These are phyloP conservation scores for Earliella scabrosa DNA, from an alignment of 1,284 basidiomycete species.

Conservation along the genomic window DNA sequence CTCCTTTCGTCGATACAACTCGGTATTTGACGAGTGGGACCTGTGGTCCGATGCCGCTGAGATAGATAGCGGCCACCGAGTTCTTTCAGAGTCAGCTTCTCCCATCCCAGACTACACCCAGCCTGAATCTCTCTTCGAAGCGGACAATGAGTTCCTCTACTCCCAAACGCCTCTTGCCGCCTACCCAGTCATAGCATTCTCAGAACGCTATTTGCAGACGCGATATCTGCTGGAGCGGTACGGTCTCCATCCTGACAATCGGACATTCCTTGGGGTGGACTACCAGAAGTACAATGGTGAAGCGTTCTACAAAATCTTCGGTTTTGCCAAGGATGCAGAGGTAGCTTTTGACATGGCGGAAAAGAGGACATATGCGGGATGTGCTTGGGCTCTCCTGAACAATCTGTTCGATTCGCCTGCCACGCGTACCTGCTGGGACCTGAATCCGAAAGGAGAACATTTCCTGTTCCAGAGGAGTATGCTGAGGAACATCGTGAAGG, in stretches of 20 bases:
- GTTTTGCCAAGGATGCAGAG: not conserved
- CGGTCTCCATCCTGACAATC: not conserved
- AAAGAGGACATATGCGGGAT: not conserved
- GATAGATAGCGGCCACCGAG: too few relatives aligned
- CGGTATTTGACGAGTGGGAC: not conserved
- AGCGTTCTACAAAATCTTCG: not conserved
- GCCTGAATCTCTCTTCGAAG: not conserved
- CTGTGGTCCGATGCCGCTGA: not conserved
- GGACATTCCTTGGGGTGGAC: not conserved
- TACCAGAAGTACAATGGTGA: not conserved
- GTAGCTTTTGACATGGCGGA: not conserved
- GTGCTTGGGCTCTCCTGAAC: not conserved
- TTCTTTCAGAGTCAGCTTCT: too few relatives aligned
- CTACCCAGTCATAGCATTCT: not conserved
- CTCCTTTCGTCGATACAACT: not conserved
- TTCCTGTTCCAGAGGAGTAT: not conserved
- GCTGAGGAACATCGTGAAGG: not conserved
- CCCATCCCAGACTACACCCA: too few relatives aligned
- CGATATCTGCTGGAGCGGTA: not conserved
- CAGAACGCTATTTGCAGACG: not conserved
- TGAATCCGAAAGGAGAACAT: not conserved
- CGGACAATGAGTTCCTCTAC: not conserved
- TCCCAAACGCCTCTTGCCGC: not conserved
- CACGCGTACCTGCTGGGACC: not conserved
- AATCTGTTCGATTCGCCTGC: not conserved